Evolutionary conservation across 2,329 filamentous ascomycete species (phyloP).

Genomic region (Clarireedia paspali): DNA sequence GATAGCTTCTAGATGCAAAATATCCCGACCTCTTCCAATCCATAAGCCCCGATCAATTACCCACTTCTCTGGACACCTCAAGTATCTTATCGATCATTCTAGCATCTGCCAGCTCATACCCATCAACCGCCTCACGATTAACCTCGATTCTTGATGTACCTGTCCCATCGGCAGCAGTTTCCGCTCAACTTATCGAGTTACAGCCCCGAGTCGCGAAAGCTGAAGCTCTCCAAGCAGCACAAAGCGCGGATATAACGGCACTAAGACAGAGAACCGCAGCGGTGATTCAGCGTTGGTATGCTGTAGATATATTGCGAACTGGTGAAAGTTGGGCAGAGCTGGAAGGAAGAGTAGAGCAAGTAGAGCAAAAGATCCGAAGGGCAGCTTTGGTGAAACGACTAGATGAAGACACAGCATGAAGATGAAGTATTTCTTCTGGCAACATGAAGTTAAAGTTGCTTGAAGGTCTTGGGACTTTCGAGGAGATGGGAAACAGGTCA

Average conservation of each 20-base stretch:
- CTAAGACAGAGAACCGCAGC: constrained; percentile 26
- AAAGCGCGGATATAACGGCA: constrained; percentile 25
- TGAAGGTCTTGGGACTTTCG: background rate
- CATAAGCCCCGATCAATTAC: constrained; percentile 18
- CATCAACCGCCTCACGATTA: constrained; percentile 27
- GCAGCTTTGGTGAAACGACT: constrained; percentile 15
- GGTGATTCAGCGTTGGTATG: constrained; percentile 28
- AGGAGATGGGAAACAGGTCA: background rate
- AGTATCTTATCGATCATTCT: constrained; percentile 26
- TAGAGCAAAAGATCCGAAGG: constrained; percentile 24
- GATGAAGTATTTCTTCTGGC: constrained; percentile 4
- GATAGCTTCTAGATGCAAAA: constrained; percentile 22
- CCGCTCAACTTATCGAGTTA: constrained; percentile 27
- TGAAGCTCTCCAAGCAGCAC: constrained; percentile 25
- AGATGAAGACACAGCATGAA: constrained; percentile 19
- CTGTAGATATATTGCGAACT: constrained; percentile 22
- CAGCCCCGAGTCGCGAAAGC: constrained; percentile 27
- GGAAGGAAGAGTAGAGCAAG: constrained; percentile 24
- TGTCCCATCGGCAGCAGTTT: constrained; percentile 25
- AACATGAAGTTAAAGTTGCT: constrained; percentile 16
- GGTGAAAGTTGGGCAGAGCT: constrained; percentile 30
- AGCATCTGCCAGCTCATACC: constrained; percentile 28
- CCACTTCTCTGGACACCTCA: constrained; percentile 23
- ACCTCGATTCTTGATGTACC: constrained; percentile 28
- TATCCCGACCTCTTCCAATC: constrained; percentile 29